A percentile compares a stretch with the other conserved stretches of the same genome.
Conservation (phyloP, 345 rosid genomes). For the Melaleuca alternifolia region DNA sequence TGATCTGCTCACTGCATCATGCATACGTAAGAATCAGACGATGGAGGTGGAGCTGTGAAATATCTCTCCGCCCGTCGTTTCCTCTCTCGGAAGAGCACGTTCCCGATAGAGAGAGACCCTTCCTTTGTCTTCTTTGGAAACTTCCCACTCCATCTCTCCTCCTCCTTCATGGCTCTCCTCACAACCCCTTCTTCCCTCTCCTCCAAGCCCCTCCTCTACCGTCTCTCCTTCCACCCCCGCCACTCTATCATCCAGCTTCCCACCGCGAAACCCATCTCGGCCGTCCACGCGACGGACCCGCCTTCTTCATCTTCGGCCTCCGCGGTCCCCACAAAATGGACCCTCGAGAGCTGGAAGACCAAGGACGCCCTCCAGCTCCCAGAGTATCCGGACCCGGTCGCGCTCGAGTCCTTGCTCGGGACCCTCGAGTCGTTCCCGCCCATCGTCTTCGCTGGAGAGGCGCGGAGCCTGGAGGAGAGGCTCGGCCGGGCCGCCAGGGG, state of each 20-base stretch:
- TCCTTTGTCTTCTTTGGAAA: background rate
- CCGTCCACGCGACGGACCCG: slow-evolving; percentile 14
- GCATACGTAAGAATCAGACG: background rate
- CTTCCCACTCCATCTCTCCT: background rate
- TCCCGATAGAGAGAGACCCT: background rate
- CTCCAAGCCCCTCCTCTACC: background rate
- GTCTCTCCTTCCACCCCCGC: background rate
- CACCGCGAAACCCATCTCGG: slow-evolving; percentile 1
- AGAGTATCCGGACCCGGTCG: slow-evolving; percentile 41
- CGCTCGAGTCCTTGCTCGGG: slow-evolving; percentile 30
- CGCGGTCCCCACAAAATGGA: slow-evolving; percentile 17
- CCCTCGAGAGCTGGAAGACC: slow-evolving; percentile 40
- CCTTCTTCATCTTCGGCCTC: background rate
- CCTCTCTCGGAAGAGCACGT: background rate
- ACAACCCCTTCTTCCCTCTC: background rate
- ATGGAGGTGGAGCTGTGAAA: background rate
- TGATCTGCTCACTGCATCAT: background rate
- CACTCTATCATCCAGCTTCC: background rate
- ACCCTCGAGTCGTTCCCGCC: slow-evolving; percentile 51
- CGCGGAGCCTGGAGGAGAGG: slow-evolving; percentile 39
- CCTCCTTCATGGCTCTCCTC: background rate
- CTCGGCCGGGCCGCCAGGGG: slow-evolving; percentile 28
- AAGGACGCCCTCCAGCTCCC: slow-evolving; percentile 55
- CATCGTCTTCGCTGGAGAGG: slow-evolving; percentile 62
- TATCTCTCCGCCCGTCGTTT: rapidly evolving